These are phyloP conservation scores for Rhododendron mucronatum DNA, from an alignment of 148 eudicot genomes.

Conservation along the genomic window DNA sequence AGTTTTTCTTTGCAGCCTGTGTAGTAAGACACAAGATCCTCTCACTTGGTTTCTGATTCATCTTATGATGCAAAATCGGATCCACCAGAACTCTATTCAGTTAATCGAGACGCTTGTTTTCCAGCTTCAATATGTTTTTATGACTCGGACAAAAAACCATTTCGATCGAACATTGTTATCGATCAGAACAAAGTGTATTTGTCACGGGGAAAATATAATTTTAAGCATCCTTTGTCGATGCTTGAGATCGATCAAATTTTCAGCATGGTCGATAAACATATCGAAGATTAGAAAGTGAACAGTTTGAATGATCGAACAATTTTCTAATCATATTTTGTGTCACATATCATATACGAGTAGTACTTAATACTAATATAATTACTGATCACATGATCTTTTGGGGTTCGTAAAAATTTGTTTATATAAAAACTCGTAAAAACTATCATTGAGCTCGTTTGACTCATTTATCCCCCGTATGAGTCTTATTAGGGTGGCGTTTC, in stretches of 20 bases:
- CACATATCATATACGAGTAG: too few relatives aligned
- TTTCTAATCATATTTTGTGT: neutral
- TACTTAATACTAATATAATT: neutral
- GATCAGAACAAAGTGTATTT: neutral
- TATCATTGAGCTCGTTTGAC: neutral
- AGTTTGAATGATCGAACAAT: neutral
- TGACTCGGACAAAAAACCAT: neutral
- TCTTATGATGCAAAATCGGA: neutral
- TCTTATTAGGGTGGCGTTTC: too few relatives aligned
- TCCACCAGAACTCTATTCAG: neutral
- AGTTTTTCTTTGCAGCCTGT: neutral
- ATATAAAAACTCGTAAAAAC: neutral
- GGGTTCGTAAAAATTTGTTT: neutral
- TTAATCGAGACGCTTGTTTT: neutral
- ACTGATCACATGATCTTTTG: neutral
- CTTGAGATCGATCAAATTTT: too few relatives aligned
- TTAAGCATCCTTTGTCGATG: too few relatives aligned
- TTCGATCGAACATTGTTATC: neutral
- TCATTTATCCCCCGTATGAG: too few relatives aligned
- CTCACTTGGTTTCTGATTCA: neutral
- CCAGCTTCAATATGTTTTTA: neutral
- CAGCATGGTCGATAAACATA: neutral
- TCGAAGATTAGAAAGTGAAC: neutral
- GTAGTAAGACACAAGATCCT: neutral
- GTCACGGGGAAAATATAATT: neutral